Evolutionary conservation across 1,139 yeast species (phyloP), one percentile per base, ranked within the genome.

Genomic region (Blastobotrys ciferrii): DNA sequence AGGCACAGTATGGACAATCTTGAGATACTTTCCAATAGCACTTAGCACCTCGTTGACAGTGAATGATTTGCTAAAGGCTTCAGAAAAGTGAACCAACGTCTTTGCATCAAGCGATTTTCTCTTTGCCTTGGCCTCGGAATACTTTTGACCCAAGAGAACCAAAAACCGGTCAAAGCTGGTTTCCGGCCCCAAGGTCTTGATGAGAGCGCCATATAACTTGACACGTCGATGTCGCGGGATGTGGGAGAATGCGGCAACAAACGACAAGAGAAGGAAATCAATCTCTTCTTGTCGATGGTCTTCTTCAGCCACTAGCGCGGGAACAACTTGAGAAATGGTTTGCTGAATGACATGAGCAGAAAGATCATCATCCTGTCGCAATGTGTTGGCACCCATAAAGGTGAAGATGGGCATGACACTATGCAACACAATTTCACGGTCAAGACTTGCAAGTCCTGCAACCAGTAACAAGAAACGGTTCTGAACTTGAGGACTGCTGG

Each of bases 391-490:
- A 50, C 99, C 99, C 98, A 92, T 92, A 62, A 92, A 94, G 0
- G 98, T 94, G 72, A 92, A 92, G 48, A 92, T 91, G 15, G 99
- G 98, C 99, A 92, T 92, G 12, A 94, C 96, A 2, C 97, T 87
- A 69, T 94, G 98, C 55, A 94, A 74, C 33, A 92, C 89, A 36
- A 86, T 80, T 64, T 92, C 98, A 6, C 98, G 96, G 14, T 92
- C 88, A 50, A 91, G 71, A 0, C 89, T 74, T 0, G 98, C 98
- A 58, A 92, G 73, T 47, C 89, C 85, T 2, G 98, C 87, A 58
- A 92, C 82, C 15, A 92, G 91, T 55, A 92, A 71, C 53, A 92
- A 72, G 47, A 92, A 72, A 58, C 91, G 80, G 68, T 92, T 92
- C 69, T 92, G 98, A 30, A 91, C 94, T 67, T 92, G 98, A 7